Base-by-base conservation (phyloP, 2,329 filamentous ascomycete genomes). In the Trichoderma breve region DNA sequence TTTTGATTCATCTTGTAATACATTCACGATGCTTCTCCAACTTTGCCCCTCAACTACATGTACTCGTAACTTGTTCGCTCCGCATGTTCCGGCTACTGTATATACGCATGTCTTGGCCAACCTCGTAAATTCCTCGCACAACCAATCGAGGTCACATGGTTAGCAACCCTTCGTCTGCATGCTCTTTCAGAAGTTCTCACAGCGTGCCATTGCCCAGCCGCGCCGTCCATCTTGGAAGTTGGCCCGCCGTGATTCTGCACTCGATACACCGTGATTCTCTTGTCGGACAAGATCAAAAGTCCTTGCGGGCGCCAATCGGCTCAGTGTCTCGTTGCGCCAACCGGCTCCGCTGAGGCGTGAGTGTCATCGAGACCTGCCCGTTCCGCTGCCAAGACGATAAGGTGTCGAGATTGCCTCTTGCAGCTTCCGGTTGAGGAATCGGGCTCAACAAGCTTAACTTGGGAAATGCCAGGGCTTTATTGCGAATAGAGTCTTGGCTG, bases 341-440 rank as follows among this genome's bases (percentile, higher is more conserved):
- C 28, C 18, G 18, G 6, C 65, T 47, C 65, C 65, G 55, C 55
- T 60, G 65, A 60, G 55, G 65, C 55, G 36, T 43, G 55, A 60
- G 36, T 15, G 65, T 18, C 36, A n/a, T 36, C 32, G 24, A 55
- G 58, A 62, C 58, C 47, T 63, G 39, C 30, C 43, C 28, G 28
- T 63, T 70, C 47, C 28, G 58, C 24, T 62, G 67, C 58, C 67
- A 63, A 63, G 67, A 36, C 39, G 43, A 62, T 70, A 70, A 63
- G 43, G 43, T 63, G 30, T 63, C 15, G 15, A 70, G 67, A 63
- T 70, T 70, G 67, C 57, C 67, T 63, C 8, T 62, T 24, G 7
- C 24, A 70, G 65, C 47, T 70, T 70, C 67, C 67, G 18, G 3
- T 70, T 70, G 21, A 55, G 58, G 67, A 28, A 63, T 53, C 39